Evolutionary conservation across 1,284 basidiomycete species (phyloP).

Genomic region (Cutaneotrichosporon cutaneum): DNA sequence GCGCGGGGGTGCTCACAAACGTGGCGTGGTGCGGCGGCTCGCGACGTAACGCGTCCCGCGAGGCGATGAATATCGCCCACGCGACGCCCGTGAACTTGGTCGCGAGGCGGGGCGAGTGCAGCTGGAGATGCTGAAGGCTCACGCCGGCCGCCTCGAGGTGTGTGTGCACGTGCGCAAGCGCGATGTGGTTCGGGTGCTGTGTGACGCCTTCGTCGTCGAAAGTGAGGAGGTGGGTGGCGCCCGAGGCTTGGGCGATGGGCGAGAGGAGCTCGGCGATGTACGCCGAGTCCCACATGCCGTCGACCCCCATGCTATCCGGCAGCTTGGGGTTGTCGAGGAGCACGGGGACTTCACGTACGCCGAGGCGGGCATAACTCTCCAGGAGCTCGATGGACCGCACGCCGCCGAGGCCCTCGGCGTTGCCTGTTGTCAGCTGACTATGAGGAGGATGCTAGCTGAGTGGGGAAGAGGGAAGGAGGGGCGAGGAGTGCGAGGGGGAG

Average conservation of each 20-base stretch:
- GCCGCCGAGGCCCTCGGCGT: conserved; percentile 76
- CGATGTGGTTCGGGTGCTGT: conserved; percentile 83
- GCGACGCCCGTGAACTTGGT: conserved; percentile 55
- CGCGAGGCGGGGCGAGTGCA: conserved; percentile 61
- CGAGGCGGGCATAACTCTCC: conserved; percentile 68
- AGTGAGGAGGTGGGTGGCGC: conserved; percentile 69
- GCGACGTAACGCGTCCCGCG: not conserved
- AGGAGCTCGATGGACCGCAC: conserved; percentile 65
- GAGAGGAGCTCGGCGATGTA: conserved; percentile 64
- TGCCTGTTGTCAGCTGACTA: conserved; percentile 53
- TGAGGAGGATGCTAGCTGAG: not conserved
- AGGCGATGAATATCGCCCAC: conserved; percentile 14
- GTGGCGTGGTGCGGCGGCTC: conserved; percentile 4
- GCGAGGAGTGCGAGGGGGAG: no score
- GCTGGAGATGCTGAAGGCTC: conserved; percentile 61
- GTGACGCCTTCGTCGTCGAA: conserved; percentile 84
- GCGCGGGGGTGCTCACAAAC: conserved; percentile 59
- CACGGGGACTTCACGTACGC: conserved; percentile 59
- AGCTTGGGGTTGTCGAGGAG: conserved; percentile 63
- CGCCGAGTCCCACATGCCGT: conserved; percentile 62
- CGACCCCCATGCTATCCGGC: conserved; percentile 64
- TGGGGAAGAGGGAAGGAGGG: not conserved
- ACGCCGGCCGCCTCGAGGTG: conserved; percentile 25
- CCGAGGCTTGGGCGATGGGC: conserved; percentile 32
- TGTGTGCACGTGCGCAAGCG: conserved; percentile 62